Evolutionary conservation across 371 early-diverging fungal species (phyloP).

Genomic region (Lichtheimia ramosa): DNA sequence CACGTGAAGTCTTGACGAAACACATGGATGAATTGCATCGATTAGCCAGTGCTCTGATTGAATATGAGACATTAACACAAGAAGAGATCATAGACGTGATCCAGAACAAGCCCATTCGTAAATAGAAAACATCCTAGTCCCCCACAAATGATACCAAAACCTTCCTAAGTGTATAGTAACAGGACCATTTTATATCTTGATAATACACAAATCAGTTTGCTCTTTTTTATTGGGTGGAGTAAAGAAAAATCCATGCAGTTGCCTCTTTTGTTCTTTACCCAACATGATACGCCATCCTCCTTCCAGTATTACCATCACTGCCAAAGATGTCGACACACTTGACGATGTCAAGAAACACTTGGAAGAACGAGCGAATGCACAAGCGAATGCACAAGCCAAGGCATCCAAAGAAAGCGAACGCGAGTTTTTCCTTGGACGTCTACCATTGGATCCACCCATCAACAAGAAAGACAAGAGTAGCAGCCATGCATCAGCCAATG

Average conservation of each 20-base stretch:
- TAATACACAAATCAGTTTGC: no score
- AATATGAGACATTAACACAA: slow-evolving; percentile 84
- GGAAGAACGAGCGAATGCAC: slow-evolving; percentile 8
- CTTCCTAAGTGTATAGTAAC: no score
- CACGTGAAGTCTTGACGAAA: slow-evolving; percentile 58
- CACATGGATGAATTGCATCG: slow-evolving; percentile 81
- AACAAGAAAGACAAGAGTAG: background rate
- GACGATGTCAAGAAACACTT: slow-evolving; percentile 2
- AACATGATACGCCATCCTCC: slow-evolving; percentile 18
- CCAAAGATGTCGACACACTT: slow-evolving; percentile 13
- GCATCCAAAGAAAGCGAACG: background rate
- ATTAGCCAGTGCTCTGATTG: slow-evolving; percentile 84
- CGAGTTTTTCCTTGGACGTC: background rate
- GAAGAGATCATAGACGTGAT: slow-evolving; percentile 81
- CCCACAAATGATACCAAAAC: no score
- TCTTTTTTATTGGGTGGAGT: no score
- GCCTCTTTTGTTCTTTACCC: no score
- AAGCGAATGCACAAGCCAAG: background rate
- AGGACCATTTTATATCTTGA: no score
- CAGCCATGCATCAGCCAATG: background rate
- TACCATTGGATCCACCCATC: background rate
- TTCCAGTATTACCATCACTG: slow-evolving; percentile 11
- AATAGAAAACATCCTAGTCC: slow-evolving; percentile 11
- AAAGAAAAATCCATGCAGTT: no score
- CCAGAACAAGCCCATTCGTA: slow-evolving; percentile 58